Conservation (phyloP, 2,329 filamentous ascomycete genomes). For the Microsporum ferrugineum region DNA sequence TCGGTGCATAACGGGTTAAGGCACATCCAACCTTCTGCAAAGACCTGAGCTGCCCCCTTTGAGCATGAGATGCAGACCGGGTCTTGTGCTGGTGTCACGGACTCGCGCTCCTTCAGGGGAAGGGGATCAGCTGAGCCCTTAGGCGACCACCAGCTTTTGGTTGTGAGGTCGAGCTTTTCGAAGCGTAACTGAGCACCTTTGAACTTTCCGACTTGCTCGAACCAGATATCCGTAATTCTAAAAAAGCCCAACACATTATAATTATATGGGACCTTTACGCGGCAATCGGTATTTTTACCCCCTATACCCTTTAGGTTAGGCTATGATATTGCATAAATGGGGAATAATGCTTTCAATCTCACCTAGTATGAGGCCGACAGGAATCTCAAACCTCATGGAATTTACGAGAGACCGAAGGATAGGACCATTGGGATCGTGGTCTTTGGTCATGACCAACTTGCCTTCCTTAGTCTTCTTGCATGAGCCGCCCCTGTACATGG, state of each 20-base stretch:
- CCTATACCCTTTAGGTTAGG: slow-evolving; percentile 34
- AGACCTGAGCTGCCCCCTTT: slow-evolving; percentile 24
- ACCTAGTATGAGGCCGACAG: slow-evolving; percentile 48
- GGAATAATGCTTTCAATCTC: slow-evolving; percentile 12
- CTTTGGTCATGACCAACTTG: slow-evolving; percentile 35
- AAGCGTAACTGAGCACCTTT: slow-evolving; percentile 49
- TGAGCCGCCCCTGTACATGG: slow-evolving; percentile 3
- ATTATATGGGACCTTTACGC: slow-evolving; percentile 42
- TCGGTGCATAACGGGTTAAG: slow-evolving; percentile 39
- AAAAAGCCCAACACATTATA: slow-evolving; percentile 61
- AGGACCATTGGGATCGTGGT: slow-evolving; percentile 34
- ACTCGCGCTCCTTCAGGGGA: slow-evolving; percentile 23
- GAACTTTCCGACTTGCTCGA: slow-evolving; percentile 40
- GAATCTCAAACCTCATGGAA: slow-evolving; percentile 36
- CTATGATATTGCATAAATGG: background rate
- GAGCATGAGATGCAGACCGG: slow-evolving; percentile 35
- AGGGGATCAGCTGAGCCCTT: slow-evolving; percentile 21
- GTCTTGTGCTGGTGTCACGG: slow-evolving; percentile 17
- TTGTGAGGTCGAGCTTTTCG: slow-evolving; percentile 47
- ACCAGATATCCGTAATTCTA: slow-evolving; percentile 57
- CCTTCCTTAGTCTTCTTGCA: slow-evolving; percentile 3
- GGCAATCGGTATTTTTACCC: slow-evolving; percentile 38
- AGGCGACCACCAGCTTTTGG: slow-evolving; percentile 50
- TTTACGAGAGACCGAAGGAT: slow-evolving; percentile 35
- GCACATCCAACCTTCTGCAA: slow-evolving; percentile 48